A percentile compares a stretch with the other conserved stretches of the same genome.
Evolutionary conservation across 495 filamentous ascomycete genomes (phyloP).

Genomic region (Podospora pseudopauciseta): DNA sequence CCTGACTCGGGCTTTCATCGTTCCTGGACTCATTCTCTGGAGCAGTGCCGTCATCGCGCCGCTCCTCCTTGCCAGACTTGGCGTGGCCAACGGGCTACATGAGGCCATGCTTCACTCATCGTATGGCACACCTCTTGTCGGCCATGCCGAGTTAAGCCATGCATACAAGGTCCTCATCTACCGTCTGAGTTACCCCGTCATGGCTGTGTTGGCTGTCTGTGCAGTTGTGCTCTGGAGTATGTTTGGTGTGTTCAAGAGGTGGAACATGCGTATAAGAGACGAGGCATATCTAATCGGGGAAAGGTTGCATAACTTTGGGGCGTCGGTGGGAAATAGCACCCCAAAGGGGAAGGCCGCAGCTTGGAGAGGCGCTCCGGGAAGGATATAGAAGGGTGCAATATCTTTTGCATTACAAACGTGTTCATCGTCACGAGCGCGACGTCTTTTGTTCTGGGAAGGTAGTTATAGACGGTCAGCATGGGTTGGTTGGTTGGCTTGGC

Average conservation of each 20-base stretch:
- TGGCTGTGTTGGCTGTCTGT: conserved; percentile 45
- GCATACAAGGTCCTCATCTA: conserved; percentile 57
- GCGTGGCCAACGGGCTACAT: conserved; percentile 33
- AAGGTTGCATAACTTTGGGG: conserved; percentile 87
- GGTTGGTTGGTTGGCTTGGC: not conserved
- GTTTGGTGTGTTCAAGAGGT: conserved; percentile 63
- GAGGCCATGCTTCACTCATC: conserved; percentile 18
- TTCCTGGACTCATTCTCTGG: conserved; percentile 64
- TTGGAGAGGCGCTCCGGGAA: conserved; percentile 1
- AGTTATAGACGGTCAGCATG: not conserved
- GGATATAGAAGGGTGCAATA: not conserved
- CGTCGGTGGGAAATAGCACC: not conserved
- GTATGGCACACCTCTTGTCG: conserved; percentile 16
- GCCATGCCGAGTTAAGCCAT: conserved; percentile 34
- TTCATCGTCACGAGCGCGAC: not conserved
- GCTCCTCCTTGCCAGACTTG: conserved; percentile 30
- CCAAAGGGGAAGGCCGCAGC: not conserved
- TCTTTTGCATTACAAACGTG: not conserved
- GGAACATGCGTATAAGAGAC: conserved; percentile 81
- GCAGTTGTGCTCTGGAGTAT: conserved; percentile 42
- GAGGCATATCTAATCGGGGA: conserved; percentile 97
- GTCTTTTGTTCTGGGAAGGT: not conserved
- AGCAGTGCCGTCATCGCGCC: conserved; percentile 58
- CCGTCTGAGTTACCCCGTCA: conserved; percentile 66
- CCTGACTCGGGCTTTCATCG: conserved; percentile 76